A percentile compares a stretch with the other conserved stretches of the same genome.
Evolutionary conservation across 2,329 filamentous ascomycete species (phyloP).

Genomic region (Hirsutella thompsonii): DNA sequence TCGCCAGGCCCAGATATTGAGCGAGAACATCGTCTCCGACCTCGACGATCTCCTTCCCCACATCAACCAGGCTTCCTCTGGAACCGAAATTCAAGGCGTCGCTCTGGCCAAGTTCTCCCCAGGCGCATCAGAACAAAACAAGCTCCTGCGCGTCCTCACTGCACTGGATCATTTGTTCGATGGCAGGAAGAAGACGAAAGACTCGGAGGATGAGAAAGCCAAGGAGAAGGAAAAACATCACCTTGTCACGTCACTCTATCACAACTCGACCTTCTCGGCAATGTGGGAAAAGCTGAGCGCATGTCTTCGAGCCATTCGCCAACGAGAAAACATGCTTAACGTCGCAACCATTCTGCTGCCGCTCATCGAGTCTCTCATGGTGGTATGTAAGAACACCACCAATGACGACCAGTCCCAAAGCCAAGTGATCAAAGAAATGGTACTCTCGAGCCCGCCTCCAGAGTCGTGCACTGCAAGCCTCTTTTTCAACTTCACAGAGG

Average conservation of each 20-base stretch:
- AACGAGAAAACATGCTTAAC: slow-evolving; percentile 91
- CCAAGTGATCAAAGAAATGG: slow-evolving; percentile 49
- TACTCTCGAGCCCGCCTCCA: slow-evolving; percentile 59
- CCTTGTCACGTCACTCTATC: slow-evolving; percentile 76
- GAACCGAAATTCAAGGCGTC: slow-evolving; percentile 90
- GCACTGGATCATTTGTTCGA: slow-evolving; percentile 95
- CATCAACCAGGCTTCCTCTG: slow-evolving; percentile 74
- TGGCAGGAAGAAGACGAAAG: slow-evolving; percentile 52
- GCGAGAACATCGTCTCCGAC: slow-evolving; percentile 72
- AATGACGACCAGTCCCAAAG: slow-evolving; percentile 46
- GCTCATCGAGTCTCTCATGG: slow-evolving; percentile 93
- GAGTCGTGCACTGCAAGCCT: slow-evolving; percentile 75
- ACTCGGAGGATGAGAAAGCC: slow-evolving; percentile 34
- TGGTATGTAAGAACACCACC: slow-evolving; percentile 96
- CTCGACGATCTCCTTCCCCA: slow-evolving; percentile 75
- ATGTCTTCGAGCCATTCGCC: slow-evolving; percentile 75
- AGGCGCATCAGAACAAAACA: slow-evolving; percentile 90
- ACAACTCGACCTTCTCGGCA: slow-evolving; percentile 77
- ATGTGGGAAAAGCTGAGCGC: slow-evolving; percentile 89
- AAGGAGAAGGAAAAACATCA: slow-evolving; percentile 61
- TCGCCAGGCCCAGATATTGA: slow-evolving; percentile 71
- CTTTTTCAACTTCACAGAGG: slow-evolving; percentile 96
- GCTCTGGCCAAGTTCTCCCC: slow-evolving; percentile 93
- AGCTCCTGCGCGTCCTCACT: slow-evolving; percentile 80
- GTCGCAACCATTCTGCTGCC: slow-evolving; percentile 92